Evolutionary conservation across 768 basidiomycete species (phyloP).

Genomic region (Plicaturopsis crispa): DNA sequence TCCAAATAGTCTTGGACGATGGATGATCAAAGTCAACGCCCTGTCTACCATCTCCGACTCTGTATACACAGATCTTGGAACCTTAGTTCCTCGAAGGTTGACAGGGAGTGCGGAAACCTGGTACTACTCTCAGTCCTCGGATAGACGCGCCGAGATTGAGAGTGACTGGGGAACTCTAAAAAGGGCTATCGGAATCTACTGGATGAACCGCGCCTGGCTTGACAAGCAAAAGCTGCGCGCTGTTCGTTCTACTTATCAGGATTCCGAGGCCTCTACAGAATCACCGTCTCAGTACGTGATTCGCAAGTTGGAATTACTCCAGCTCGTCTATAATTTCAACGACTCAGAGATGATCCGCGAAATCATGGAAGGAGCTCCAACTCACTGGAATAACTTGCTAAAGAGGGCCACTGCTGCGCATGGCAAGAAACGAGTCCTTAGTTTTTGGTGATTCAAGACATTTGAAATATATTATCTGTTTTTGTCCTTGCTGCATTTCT

Average conservation of each 20-base stretch:
- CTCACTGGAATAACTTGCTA: too few species aligned
- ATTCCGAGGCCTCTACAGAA: slow-evolving; percentile 2
- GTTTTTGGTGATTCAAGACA: too few species aligned
- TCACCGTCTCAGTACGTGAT: slow-evolving; percentile 9
- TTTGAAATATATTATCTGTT: too few species aligned
- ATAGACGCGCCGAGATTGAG: background rate
- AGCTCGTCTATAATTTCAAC: slow-evolving; percentile 2
- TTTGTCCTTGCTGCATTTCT: too few species aligned
- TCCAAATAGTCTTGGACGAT: background rate
- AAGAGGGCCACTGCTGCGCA: too few species aligned
- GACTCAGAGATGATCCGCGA: slow-evolving; percentile 6
- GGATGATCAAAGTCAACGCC: slow-evolving; percentile 5
- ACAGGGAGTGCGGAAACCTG: background rate
- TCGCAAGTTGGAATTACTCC: slow-evolving; percentile 7
- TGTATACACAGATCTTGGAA: background rate
- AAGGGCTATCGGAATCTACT: slow-evolving; percentile 3
- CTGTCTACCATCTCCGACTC: background rate
- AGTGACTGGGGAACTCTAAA: background rate
- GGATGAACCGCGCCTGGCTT: slow-evolving; percentile 5
- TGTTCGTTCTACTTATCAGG: slow-evolving; percentile 1
- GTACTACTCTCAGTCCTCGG: slow-evolving; percentile 3
- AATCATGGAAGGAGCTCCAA: slow-evolving; percentile 9
- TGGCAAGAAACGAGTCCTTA: too few species aligned
- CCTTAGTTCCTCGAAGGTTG: slow-evolving; percentile 1
- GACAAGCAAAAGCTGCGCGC: background rate